These are phyloP conservation scores for Lactuca sativa DNA, from an alignment of 129 eudicot genomes.

Conservation along the genomic window DNA sequence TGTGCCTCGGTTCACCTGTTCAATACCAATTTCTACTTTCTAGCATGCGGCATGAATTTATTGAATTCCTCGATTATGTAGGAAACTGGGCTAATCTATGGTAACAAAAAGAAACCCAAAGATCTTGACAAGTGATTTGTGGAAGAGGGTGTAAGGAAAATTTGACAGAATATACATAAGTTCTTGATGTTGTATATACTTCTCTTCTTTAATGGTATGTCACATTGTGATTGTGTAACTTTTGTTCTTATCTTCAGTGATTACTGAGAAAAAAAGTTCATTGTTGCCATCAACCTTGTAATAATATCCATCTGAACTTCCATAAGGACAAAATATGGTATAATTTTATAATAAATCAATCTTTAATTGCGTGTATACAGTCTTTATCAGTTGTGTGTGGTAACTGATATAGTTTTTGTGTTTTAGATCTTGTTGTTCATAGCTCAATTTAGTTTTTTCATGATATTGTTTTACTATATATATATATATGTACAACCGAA, in stretches of 20 bases:
- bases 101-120: conserved; percentile 46
- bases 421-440: no score
- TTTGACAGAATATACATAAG: conserved; percentile 11
- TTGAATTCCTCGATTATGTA: conserved; percentile 23
- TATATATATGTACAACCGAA: no score
- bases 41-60: neutral
- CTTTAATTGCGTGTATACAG: neutral
- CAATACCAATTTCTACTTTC: neutral
- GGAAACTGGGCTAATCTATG: conserved; percentile 60
- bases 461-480: no score
- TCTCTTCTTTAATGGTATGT: neutral
- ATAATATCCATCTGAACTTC: conserved; percentile 19
- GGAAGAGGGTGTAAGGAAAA: conserved; percentile 19
- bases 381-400: no score
- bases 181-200: conserved; percentile 13
- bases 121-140: conserved; percentile 30
- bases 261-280: conserved; percentile 20
- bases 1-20: neutral
- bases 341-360: no score
- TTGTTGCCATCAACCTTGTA: conserved; percentile 36
- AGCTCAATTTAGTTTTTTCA: neutral
- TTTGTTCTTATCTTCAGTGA: conserved; percentile 22
- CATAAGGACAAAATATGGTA: conserved; percentile 3
- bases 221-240: conserved; percentile 9
- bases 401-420: neutral